A percentile compares a stretch with the other conserved stretches of the same genome.
Conservation (phyloP, 1,139 yeast species). For the Protomyces inouyei region DNA sequence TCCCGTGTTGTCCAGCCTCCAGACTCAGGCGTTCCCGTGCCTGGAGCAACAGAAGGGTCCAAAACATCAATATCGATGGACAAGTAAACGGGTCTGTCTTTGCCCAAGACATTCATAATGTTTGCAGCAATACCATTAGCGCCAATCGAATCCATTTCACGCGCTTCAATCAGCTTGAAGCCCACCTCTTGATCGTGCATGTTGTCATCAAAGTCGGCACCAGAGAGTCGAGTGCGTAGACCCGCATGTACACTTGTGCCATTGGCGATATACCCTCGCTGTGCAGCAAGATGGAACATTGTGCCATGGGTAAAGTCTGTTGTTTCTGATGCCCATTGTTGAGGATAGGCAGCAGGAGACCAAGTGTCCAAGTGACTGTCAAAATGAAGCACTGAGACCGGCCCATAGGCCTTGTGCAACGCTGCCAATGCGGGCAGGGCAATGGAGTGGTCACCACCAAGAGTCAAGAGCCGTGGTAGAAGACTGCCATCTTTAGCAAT, state of each 20-base stretch:
- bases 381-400: constrained; percentile 63
- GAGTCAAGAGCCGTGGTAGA: constrained; percentile 44
- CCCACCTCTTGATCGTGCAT: constrained; percentile 61
- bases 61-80: constrained; percentile 76
- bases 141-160: constrained; percentile 56
- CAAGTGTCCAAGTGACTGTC: constrained; percentile 29
- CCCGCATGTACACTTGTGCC: constrained; percentile 65
- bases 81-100: constrained; percentile 57
- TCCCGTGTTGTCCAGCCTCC: constrained; percentile 82
- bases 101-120: constrained; percentile 51
- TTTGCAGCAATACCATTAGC: constrained; percentile 48
- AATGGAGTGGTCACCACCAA: constrained; percentile 77
- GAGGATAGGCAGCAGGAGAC: constrained; percentile 60
- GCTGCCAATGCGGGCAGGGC: constrained; percentile 67
- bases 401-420: constrained; percentile 55
- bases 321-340: constrained; percentile 60
- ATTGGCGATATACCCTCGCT: constrained; percentile 58
- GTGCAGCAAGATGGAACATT: constrained; percentile 71
- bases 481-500: constrained; percentile 19
- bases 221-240: constrained; percentile 61
- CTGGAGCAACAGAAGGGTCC: constrained; percentile 76
- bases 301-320: constrained; percentile 68
- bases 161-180: constrained; percentile 60
- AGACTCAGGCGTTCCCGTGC: constrained; percentile 78
- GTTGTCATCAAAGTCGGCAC: constrained; percentile 53